A percentile compares a stretch with the other conserved stretches of the same genome.
Conservation (phyloP, 192 early-diverging fungal genomes). For the Backusella mclennaniae region DNA sequence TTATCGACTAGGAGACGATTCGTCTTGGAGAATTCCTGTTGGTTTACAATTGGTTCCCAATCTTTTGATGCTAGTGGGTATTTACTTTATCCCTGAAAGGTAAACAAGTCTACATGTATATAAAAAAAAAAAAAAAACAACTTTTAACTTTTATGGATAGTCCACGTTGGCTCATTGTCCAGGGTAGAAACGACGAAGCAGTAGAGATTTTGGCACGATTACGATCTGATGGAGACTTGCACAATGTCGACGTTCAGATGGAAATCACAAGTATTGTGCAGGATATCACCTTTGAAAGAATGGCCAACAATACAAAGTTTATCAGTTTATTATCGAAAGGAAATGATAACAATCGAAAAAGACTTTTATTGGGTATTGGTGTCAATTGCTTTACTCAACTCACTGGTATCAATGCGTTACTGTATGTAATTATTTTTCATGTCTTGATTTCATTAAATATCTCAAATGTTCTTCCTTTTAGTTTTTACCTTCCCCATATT, state of each 20-base stretch:
- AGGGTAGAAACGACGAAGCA: constrained; percentile 55
- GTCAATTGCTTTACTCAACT: constrained; percentile 66
- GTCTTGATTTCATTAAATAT: neutral
- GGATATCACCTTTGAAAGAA: constrained; percentile 48
- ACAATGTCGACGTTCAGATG: constrained; percentile 42
- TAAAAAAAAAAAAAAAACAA: too few relatives aligned
- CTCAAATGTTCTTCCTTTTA: neutral
- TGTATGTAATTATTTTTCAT: constrained; percentile 43
- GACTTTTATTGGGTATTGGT: constrained; percentile 48
- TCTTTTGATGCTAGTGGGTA: constrained; percentile 60
- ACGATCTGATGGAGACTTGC: constrained; percentile 43
- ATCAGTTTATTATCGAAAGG: constrained; percentile 44
- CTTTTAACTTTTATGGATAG: constrained; percentile 20
- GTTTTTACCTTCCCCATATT: constrained; percentile 5
- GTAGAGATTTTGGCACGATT: constrained; percentile 49
- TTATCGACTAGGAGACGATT: neutral
- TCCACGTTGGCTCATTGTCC: constrained; percentile 67
- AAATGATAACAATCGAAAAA: constrained; percentile 45
- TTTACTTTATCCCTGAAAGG: constrained; percentile 70
- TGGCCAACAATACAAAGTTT: constrained; percentile 44
- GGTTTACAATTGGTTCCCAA: constrained; percentile 80
- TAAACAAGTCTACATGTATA: neutral
- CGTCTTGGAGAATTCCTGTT: constrained; percentile 53
- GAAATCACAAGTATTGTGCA: constrained; percentile 61
- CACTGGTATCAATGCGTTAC: constrained; percentile 74